Conservation (phyloP, 1,139 yeast species). For the Yamadazyma dushanensis region DNA sequence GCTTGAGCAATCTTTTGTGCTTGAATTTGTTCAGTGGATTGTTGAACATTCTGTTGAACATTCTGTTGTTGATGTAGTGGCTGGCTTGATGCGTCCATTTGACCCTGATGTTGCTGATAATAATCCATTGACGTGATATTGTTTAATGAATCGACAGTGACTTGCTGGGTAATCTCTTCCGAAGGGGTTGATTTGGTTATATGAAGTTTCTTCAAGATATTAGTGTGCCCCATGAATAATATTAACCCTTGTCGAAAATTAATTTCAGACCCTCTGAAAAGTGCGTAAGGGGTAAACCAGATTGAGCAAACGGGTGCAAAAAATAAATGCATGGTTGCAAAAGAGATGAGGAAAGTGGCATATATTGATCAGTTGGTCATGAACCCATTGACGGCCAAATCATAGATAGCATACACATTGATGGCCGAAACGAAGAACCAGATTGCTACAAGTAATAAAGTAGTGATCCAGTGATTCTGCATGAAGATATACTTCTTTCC, state of each 20-base stretch:
- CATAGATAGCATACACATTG: slow-evolving; percentile 70
- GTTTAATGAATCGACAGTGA: slow-evolving; percentile 16
- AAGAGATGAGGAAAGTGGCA: neutral
- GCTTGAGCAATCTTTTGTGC: slow-evolving; percentile 7
- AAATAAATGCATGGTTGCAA: neutral
- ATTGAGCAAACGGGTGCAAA: neutral
- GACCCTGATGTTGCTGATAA: slow-evolving; percentile 10
- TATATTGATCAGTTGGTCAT: slow-evolving; percentile 1
- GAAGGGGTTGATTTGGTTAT: slow-evolving; percentile 17
- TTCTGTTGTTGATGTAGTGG: slow-evolving; percentile 5
- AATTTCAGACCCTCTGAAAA: slow-evolving; percentile 3
- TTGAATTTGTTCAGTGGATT: slow-evolving; percentile 2
- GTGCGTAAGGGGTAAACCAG: slow-evolving; percentile 7
- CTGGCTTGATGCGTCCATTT: slow-evolving; percentile 3
- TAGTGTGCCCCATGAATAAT: slow-evolving; percentile 16
- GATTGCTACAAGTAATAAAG: slow-evolving; percentile 43
- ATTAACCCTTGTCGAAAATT: slow-evolving; percentile 5
- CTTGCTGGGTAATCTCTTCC: slow-evolving; percentile 13
- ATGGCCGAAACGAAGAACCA: slow-evolving; percentile 68
- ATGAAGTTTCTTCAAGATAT: slow-evolving; percentile 27
- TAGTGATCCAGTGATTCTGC: slow-evolving; percentile 63
- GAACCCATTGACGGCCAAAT: slow-evolving; percentile 50
- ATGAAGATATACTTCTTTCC: slow-evolving; percentile 39
- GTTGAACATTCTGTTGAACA: no score
- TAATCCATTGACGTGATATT: slow-evolving; percentile 23